A percentile compares a stretch with the other conserved stretches of the same genome.
Conservation (phyloP, 768 basidiomycete genomes). For the Crepidotus variabilis region DNA sequence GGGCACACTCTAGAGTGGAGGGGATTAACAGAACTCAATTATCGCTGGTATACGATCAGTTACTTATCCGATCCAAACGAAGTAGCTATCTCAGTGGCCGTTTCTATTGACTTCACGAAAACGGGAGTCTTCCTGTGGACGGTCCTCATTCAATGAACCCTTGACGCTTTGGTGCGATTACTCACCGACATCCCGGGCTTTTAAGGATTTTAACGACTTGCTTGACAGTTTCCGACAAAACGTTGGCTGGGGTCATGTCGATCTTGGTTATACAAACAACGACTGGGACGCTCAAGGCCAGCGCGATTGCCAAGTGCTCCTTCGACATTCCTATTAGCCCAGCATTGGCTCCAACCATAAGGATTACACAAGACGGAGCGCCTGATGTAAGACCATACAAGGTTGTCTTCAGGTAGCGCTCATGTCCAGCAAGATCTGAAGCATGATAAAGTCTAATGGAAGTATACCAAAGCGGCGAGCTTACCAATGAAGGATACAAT, state of each 20-base stretch:
- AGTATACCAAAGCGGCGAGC: conserved; percentile 5
- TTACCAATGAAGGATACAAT: conserved; percentile 90
- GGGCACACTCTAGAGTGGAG: conserved; percentile 71
- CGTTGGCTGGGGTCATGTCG: conserved; percentile 95
- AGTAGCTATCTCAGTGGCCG: conserved; percentile 73
- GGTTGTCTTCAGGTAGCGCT: conserved; percentile 89
- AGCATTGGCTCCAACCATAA: conserved; percentile 96
- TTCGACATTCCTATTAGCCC: conserved; percentile 90
- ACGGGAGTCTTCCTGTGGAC: conserved; percentile 68
- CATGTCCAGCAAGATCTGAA: conserved; percentile 92
- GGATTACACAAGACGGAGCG: conserved; percentile 85
- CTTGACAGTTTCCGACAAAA: conserved; percentile 86
- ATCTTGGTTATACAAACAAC: conserved; percentile 97
- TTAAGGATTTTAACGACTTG: conserved; percentile 91
- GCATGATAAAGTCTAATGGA: not conserved
- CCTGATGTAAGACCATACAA: conserved; percentile 94
- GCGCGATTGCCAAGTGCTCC: conserved; percentile 92
- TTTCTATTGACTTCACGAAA: conserved; percentile 79
- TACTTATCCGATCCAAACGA: conserved; percentile 73
- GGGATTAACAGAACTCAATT: conserved; percentile 2
- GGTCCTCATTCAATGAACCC: not conserved
- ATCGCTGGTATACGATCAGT: conserved; percentile 10
- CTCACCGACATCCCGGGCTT: conserved; percentile 88
- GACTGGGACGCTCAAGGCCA: conserved; percentile 91
- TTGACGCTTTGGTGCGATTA: conserved; percentile 4